Conservation (phyloP, 768 basidiomycete genomes). For the Austroboletus eburneus region DNA sequence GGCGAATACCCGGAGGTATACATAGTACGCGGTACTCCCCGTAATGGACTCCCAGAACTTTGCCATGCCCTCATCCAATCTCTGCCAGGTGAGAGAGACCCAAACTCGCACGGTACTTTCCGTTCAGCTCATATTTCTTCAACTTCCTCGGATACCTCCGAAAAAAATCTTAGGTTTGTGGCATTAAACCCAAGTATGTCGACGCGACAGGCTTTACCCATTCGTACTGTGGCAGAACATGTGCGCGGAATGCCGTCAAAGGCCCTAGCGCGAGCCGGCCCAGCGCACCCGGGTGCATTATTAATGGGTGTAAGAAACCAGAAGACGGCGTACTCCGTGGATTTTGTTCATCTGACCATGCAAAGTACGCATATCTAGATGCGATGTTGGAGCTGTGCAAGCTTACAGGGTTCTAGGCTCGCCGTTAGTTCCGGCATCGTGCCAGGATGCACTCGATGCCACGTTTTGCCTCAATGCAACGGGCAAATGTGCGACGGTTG, state of each 20-base stretch:
- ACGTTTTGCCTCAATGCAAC: slow-evolving; percentile 40
- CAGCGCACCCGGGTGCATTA: slow-evolving; percentile 38
- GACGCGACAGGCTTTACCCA: slow-evolving; percentile 54
- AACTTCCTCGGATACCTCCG: slow-evolving; percentile 1
- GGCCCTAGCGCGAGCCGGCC: slow-evolving; percentile 34
- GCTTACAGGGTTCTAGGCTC: slow-evolving; percentile 34
- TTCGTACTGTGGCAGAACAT: slow-evolving; percentile 58
- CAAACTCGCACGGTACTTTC: slow-evolving; percentile 12
- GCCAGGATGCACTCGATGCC: slow-evolving; percentile 49
- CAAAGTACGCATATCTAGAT: slow-evolving; percentile 40
- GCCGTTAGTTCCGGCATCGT: slow-evolving; percentile 48
- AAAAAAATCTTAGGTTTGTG: slow-evolving; percentile 47
- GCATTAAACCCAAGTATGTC: slow-evolving; percentile 57
- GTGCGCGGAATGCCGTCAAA: slow-evolving; percentile 41
- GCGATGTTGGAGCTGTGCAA: slow-evolving; percentile 2
- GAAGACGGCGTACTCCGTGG: slow-evolving; percentile 46
- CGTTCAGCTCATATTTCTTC: slow-evolving; percentile 9
- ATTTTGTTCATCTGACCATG: slow-evolving; percentile 59
- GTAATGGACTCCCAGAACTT: slow-evolving; percentile 1
- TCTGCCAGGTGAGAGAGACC: slow-evolving; percentile 25
- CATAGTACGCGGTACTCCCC: slow-evolving; percentile 11
- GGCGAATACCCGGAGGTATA: slow-evolving; percentile 18
- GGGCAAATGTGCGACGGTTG: slow-evolving; percentile 49
- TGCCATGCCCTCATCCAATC: slow-evolving; percentile 18
- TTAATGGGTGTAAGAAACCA: slow-evolving; percentile 49